A percentile compares a stretch with the other conserved stretches of the same genome.
Conservation (phyloP, 805 yeast genomes). For the Lipomyces spencermartinsiae region DNA sequence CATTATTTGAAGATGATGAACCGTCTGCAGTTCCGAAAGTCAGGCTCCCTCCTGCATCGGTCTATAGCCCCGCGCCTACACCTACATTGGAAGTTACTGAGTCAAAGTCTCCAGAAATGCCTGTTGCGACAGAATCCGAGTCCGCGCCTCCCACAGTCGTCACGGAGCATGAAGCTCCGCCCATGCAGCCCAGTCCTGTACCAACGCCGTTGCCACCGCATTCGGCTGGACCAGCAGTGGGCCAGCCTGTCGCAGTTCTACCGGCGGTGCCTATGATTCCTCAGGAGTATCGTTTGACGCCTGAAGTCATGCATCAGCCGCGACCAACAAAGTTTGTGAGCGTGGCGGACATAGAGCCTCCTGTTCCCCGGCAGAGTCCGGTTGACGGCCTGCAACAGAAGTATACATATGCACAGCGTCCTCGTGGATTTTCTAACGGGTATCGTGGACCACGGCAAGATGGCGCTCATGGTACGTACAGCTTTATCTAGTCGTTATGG, state of each 20-base stretch:
- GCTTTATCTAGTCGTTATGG: not conserved
- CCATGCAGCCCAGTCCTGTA: constrained; percentile 6
- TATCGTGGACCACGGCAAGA: constrained; percentile 20
- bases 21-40: constrained; percentile 18
- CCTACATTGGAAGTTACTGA: not conserved
- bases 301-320: constrained; percentile 37
- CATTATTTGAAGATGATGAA: constrained; percentile 18
- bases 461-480: constrained; percentile 9
- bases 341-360: constrained; percentile 33
- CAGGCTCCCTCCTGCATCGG: constrained; percentile 20
- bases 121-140: not conserved
- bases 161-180: not conserved
- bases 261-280: constrained; percentile 8
- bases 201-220: constrained; percentile 2
- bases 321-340: constrained; percentile 34
- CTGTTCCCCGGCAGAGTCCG: constrained; percentile 22
- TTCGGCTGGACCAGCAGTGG: not conserved
- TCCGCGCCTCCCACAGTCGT: not conserved
- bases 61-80: constrained; percentile 7
- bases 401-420: constrained; percentile 17
- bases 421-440: constrained; percentile 21
- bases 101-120: not conserved
- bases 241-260: not conserved
- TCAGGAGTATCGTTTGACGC: constrained; percentile 28
- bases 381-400: constrained; percentile 2